These are phyloP conservation scores for Acanthamoeba sp. DNA, from an alignment of 208 protist species.

Conservation along the genomic window DNA sequence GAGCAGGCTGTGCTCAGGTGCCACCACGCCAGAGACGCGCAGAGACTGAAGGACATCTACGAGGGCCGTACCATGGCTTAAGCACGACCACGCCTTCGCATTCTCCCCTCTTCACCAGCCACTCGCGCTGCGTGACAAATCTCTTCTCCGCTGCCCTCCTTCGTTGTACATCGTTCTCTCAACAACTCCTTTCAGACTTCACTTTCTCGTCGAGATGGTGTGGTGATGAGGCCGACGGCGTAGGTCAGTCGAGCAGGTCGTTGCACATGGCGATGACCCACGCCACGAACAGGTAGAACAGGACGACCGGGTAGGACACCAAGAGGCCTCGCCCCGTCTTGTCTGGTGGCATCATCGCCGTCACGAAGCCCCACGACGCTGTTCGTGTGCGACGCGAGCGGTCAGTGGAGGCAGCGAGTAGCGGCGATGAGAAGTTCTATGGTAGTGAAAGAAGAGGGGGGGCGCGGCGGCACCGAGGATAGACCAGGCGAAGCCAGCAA, in stretches of 20 bases:
- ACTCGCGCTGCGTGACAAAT: no score
- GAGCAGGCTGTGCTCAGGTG: slow-evolving; percentile 44
- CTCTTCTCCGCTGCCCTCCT: not conserved
- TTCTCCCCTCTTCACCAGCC: not conserved
- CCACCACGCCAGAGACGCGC: slow-evolving; percentile 28
- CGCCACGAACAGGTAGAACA: slow-evolving; percentile 82
- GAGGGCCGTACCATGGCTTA: not conserved
- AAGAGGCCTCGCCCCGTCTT: slow-evolving; percentile 31
- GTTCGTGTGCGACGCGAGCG: not conserved
- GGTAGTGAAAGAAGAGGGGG: no score
- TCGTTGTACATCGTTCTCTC: not conserved
- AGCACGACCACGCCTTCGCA: not conserved
- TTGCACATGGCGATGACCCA: slow-evolving; percentile 80
- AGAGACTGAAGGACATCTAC: slow-evolving; percentile 38
- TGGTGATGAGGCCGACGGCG: no score
- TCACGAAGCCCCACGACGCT: slow-evolving; percentile 81
- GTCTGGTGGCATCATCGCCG: slow-evolving; percentile 72
- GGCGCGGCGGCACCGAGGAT: not conserved
- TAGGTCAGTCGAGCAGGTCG: not conserved
- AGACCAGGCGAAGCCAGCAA: slow-evolving; percentile 64
- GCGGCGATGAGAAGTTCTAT: not conserved
- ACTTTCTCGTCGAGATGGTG: not conserved
- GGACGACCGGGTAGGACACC: slow-evolving; percentile 80
- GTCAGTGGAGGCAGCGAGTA: no score
- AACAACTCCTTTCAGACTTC: not conserved